A percentile compares a stretch with the other conserved stretches of the same genome.
These are phyloP conservation scores for Elaphomyces granulatus DNA, from an alignment of 495 filamentous ascomycete species.

Conservation along the genomic window DNA sequence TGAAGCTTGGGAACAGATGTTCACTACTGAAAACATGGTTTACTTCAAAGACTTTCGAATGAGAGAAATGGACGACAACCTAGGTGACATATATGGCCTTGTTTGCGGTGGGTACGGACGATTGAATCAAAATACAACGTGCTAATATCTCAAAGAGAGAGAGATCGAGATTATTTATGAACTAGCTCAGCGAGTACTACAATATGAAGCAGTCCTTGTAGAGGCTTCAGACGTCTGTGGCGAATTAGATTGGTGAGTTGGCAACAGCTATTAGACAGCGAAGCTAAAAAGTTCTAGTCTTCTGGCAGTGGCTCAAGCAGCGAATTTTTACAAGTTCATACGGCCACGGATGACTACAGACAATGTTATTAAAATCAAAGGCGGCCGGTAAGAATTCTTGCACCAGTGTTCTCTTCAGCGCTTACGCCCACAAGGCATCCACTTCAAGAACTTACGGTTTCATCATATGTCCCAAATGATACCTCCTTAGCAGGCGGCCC, in stretches of 20 bases:
- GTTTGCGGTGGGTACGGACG: slow-evolving; percentile 53
- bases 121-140: background rate
- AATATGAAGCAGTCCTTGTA: slow-evolving; percentile 52
- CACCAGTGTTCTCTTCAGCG: background rate
- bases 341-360: slow-evolving; percentile 54
- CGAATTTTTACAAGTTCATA: slow-evolving; percentile 55
- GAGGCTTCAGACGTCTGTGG: slow-evolving; percentile 62
- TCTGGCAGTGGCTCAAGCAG: slow-evolving; percentile 66
- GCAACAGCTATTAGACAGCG: background rate
- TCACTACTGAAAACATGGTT: slow-evolving; percentile 51
- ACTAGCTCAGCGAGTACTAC: slow-evolving; percentile 55
- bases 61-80: slow-evolving; percentile 65
- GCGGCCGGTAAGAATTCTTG: slow-evolving; percentile 46
- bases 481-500: slow-evolving; percentile 54
- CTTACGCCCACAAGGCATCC: slow-evolving; percentile 44
- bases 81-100: slow-evolving; percentile 71
- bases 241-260: slow-evolving; percentile 57
- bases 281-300: slow-evolving; percentile 36
- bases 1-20: slow-evolving; percentile 61
- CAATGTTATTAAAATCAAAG: slow-evolving; percentile 64
- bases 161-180: slow-evolving; percentile 84
- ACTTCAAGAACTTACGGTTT: slow-evolving; percentile 75
- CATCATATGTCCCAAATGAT: slow-evolving; percentile 78
- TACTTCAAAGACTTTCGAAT: slow-evolving; percentile 87
- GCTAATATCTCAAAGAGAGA: slow-evolving; percentile 41